Evolutionary conservation across 2,329 filamentous ascomycete genomes (phyloP), one percentile per base, ranked within the genome.

Genomic region (Ascochyta pisi): DNA sequence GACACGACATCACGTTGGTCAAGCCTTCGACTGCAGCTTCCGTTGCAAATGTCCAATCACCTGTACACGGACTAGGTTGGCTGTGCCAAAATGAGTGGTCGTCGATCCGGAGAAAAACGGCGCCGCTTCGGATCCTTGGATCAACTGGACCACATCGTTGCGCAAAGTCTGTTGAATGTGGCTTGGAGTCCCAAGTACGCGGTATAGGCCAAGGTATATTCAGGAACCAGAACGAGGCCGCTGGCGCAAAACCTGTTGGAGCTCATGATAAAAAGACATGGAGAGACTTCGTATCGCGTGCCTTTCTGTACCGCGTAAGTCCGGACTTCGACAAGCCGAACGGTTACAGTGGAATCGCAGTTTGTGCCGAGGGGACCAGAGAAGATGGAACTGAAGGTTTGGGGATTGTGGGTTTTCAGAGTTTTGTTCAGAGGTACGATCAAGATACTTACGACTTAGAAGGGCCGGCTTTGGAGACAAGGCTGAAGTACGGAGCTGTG

Each of bases 321-420:
- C 61, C 59, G 0, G 63, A 65, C n/a, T 64, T 66, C 26, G 61
- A 68, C 34, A 59, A 58, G 1, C 65, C 65, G 3, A 63, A 50
- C 19, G 65, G 63, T 1, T 58, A 65, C 49, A 68, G 66, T 53
- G 66, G 66, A 3, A 53, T 61, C 19, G 66, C 64, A 13, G 34
- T 68, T 2, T 66, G 63, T 34, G 58, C 58, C 1, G 49, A 67
- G 26, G 63, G 64, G 0, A 33, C 39, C 6, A 54, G 61, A 26
- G 57, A 68, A 24, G 61, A 68, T 48, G 61, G 62, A 0, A 62
- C 52, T 4, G 19, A 51, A 7, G 62, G 64, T 6, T 54, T 57
- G 1, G 62, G 59, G n/a, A 45, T 66, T 8, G 57, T 63, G 5
- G 64, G 62, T 4, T 65, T 68, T 29, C 64, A 66, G 41, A 62